A percentile compares a stretch with the other conserved stretches of the same genome.
phyloP scores from a whole-genome alignment of 2,329 filamentous ascomycete genomes.

The Pezicula carpinea region DNA sequence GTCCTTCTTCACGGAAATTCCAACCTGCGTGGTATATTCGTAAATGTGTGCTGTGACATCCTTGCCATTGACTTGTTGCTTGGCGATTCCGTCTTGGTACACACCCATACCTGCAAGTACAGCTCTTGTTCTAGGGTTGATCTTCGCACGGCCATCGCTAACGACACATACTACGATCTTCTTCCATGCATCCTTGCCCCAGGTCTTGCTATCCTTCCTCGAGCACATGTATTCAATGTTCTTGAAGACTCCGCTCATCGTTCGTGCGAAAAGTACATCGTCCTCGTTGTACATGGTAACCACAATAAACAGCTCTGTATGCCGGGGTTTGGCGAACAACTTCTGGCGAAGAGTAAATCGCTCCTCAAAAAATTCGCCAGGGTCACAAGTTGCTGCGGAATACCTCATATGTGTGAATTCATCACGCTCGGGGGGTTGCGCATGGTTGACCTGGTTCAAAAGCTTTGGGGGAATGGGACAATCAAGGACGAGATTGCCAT shows the following conservation, averaged over 20 bases:
- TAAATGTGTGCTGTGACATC: slow-evolving; percentile 97
- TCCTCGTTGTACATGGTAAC: slow-evolving; percentile 99
- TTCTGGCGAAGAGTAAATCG: slow-evolving; percentile 89
- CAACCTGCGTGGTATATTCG: slow-evolving; percentile 86
- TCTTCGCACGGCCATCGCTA: slow-evolving; percentile 94
- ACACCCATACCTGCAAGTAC: slow-evolving; percentile 90
- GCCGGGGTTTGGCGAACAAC: slow-evolving; percentile 85
- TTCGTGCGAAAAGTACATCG: slow-evolving; percentile 90
- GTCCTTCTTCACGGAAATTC: slow-evolving; percentile 83
- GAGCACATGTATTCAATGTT: slow-evolving; percentile 99
- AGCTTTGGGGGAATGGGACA: slow-evolving; percentile 90
- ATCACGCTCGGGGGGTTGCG: slow-evolving; percentile 73
- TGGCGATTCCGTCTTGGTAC: slow-evolving; percentile 97
- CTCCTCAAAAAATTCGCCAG: slow-evolving; percentile 78
- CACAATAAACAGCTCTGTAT: slow-evolving; percentile 94
- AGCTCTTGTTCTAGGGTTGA: slow-evolving; percentile 86
- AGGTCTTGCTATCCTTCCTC: slow-evolving; percentile 88
- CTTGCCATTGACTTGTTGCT: slow-evolving; percentile 95
- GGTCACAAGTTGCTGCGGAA: slow-evolving; percentile 91
- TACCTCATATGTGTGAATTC: slow-evolving; percentile 93
- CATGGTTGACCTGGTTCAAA: slow-evolving; percentile 82
- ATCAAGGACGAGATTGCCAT: slow-evolving; percentile 93
- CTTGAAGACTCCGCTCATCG: slow-evolving; percentile 96
- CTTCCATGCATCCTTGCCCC: slow-evolving; percentile 98
- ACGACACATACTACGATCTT: slow-evolving; percentile 99